These are phyloP conservation scores for Truncatella angustata DNA, from an alignment of 2,329 filamentous ascomycete species.

Conservation along the genomic window DNA sequence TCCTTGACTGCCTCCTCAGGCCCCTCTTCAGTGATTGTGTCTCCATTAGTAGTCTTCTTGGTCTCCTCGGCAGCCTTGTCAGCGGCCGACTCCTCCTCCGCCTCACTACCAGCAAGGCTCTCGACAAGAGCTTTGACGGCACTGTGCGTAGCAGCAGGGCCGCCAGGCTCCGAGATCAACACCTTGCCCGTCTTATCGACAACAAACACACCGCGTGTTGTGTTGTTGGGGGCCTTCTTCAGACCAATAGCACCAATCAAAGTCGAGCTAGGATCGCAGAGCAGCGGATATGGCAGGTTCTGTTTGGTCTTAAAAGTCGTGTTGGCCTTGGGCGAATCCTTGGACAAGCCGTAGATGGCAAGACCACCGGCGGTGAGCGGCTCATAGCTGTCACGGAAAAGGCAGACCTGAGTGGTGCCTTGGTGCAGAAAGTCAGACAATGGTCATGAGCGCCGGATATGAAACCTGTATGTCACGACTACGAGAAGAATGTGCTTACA, in stretches of 20 bases:
- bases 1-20: conserved; percentile 39
- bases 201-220: conserved; percentile 83
- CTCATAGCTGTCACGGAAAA: conserved; percentile 84
- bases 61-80: conserved; percentile 22
- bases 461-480: not conserved
- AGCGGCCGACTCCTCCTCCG: conserved; percentile 16
- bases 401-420: conserved; percentile 92
- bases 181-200: conserved; percentile 81
- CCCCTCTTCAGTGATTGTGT: conserved; percentile 32
- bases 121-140: conserved; percentile 70
- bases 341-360: conserved; percentile 84
- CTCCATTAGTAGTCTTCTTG: conserved; percentile 22
- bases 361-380: conserved; percentile 76
- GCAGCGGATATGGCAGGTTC: conserved; percentile 80
- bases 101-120: conserved; percentile 23
- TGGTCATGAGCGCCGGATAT: not conserved
- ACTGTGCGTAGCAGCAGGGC: conserved; percentile 74
- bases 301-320: conserved; percentile 91
- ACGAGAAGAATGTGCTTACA: conserved; percentile 63
- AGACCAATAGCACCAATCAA: conserved; percentile 87
- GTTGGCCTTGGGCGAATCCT: conserved; percentile 87
- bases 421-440: conserved; percentile 17
- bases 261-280: conserved; percentile 74
- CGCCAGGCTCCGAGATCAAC: conserved; percentile 70
- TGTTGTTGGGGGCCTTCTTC: conserved; percentile 79